These are phyloP conservation scores for Porphyrellus cyaneotinctus DNA, from an alignment of 768 basidiomycete genomes.

Conservation along the genomic window DNA sequence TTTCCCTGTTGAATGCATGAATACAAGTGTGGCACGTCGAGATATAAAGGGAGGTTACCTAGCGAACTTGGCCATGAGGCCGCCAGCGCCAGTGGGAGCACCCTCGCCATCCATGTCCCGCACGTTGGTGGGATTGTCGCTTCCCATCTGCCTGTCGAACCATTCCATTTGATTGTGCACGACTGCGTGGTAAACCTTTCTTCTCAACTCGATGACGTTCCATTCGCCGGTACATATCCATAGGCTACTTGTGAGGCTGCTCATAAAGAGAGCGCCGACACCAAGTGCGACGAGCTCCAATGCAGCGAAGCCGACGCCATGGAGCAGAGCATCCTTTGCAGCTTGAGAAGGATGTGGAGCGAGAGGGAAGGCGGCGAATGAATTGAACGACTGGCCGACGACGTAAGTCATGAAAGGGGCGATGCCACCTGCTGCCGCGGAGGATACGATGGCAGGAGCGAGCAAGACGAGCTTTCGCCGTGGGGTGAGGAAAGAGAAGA, in stretches of 20 bases:
- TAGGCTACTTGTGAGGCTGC: slow-evolving; percentile 67
- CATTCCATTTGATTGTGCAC: slow-evolving; percentile 75
- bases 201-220: slow-evolving; percentile 56
- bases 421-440: slow-evolving; percentile 62
- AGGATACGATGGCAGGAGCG: slow-evolving; percentile 58
- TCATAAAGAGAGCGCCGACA: slow-evolving; percentile 61
- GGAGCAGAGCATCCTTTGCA: slow-evolving; percentile 50
- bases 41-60: slow-evolving; percentile 41
- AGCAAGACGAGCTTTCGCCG: slow-evolving; percentile 55
- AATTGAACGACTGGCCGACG: slow-evolving; percentile 72
- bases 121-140: slow-evolving; percentile 41
- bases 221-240: slow-evolving; percentile 90
- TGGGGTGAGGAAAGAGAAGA: slow-evolving; percentile 62
- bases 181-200: slow-evolving; percentile 40
- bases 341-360: slow-evolving; percentile 36
- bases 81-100: slow-evolving; percentile 73
- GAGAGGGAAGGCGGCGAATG: slow-evolving; percentile 58
- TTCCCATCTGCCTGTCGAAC: slow-evolving; percentile 81
- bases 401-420: slow-evolving; percentile 86
- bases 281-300: slow-evolving; percentile 66
- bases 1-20: slow-evolving; percentile 58
- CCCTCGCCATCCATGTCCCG: slow-evolving; percentile 36
- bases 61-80: slow-evolving; percentile 90
- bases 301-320: slow-evolving; percentile 55
- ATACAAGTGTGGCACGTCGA: neutral